Percentiles rank a stretch among this genome's conserved stretches.
Conservation (phyloP, 768 basidiomycete species). For the Suillus ampliporus region DNA sequence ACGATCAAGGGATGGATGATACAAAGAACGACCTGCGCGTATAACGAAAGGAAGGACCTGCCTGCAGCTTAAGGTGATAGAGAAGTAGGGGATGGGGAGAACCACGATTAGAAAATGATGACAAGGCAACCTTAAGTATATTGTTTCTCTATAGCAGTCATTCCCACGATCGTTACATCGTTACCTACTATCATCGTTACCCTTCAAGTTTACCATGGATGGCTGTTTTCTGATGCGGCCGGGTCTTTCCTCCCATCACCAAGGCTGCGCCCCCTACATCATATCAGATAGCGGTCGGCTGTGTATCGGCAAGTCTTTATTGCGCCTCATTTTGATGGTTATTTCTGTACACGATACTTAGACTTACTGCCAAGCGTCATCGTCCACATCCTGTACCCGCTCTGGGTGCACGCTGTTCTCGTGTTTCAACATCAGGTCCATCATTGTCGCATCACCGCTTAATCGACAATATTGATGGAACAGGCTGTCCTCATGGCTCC, state of each 20-base stretch:
- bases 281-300: not conserved
- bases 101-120: not conserved
- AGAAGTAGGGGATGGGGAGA: slow-evolving; percentile 9
- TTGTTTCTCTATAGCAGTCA: not conserved
- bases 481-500: not conserved
- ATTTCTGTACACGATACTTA: not conserved
- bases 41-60: slow-evolving; percentile 29
- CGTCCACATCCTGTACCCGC: not conserved
- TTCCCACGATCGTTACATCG: not conserved
- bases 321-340: not conserved
- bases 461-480: slow-evolving; percentile 5
- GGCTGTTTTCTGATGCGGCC: not conserved
- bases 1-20: not conserved
- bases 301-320: not conserved
- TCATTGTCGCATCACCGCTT: not conserved
- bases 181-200: no score
- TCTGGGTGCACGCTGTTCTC: no score
- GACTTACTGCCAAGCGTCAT: not conserved
- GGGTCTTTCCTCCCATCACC: not conserved
- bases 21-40: slow-evolving; percentile 33
- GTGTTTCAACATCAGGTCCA: not conserved
- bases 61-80: slow-evolving; percentile 26
- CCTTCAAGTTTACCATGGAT: no score
- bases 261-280: not conserved
- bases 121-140: slow-evolving; percentile 1